Conservation (phyloP, 2,329 filamentous ascomycete genomes). For the Emergomyces pasteurianus region DNA sequence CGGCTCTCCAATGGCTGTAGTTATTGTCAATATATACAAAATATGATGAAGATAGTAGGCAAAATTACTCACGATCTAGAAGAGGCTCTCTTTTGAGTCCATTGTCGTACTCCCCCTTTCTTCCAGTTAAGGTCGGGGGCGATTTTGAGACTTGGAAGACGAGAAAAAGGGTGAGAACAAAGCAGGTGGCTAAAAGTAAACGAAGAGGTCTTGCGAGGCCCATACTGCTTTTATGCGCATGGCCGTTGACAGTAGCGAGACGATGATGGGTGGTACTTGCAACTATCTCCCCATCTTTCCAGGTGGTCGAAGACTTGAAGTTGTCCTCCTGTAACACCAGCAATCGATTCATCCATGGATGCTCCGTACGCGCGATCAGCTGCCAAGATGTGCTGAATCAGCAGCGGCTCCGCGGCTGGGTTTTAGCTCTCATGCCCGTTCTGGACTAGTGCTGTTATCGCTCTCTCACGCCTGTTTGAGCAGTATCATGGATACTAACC, state of each 20-base stretch:
- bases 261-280: no score
- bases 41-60: background rate
- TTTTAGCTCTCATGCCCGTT: background rate
- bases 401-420: background rate
- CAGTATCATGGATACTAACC: no score
- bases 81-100: slow-evolving; percentile 72
- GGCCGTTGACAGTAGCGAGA: background rate
- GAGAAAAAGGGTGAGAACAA: slow-evolving; percentile 66
- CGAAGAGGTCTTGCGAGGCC: slow-evolving; percentile 76
- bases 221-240: slow-evolving; percentile 42
- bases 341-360: no score
- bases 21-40: slow-evolving; percentile 11
- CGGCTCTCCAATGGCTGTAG: slow-evolving; percentile 68
- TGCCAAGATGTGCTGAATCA: background rate
- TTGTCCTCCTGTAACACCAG: no score
- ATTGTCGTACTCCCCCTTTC: slow-evolving; percentile 28
- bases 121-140: slow-evolving; percentile 29
- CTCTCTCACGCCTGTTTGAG: background rate
- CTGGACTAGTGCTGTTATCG: background rate
- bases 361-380: background rate
- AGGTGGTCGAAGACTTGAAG: no score
- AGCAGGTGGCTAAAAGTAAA: slow-evolving; percentile 58
- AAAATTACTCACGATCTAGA: slow-evolving; percentile 57
- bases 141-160: slow-evolving; percentile 61
- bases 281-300: no score